Conservation (phyloP, 345 rosid species). For the Nasturtium officinale region DNA sequence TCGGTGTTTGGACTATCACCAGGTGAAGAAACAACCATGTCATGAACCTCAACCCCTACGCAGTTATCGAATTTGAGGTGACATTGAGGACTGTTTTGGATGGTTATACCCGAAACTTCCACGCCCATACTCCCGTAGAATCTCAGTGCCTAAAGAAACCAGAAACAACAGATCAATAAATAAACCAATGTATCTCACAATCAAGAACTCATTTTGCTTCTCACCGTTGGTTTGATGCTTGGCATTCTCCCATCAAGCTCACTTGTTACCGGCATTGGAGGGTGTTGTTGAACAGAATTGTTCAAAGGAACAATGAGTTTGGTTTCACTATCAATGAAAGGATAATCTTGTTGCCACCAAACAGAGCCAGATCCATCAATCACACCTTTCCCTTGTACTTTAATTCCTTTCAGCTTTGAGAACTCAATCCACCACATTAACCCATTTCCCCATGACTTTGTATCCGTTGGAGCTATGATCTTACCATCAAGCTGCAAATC, state of each 20-base stretch:
- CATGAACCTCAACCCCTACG: conserved; percentile 77
- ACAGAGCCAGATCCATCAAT: conserved; percentile 95
- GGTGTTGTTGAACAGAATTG: conserved; percentile 50
- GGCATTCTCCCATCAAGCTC: conserved; percentile 73
- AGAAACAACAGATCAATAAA: conserved; percentile 26
- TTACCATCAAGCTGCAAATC: conserved; percentile 82
- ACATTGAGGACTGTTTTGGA: conserved; percentile 96
- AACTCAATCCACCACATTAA: conserved; percentile 84
- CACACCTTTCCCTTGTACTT: conserved; percentile 77
- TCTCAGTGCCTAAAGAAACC: conserved; percentile 70
- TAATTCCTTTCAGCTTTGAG: conserved; percentile 79
- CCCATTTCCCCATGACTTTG: conserved; percentile 74
- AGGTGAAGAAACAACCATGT: conserved; percentile 68
- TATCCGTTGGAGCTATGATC: conserved; percentile 72
- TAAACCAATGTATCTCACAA: background rate
- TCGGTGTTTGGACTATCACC: conserved; percentile 98
- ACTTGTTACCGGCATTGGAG: conserved; percentile 71
- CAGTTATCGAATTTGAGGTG: conserved; percentile 97
- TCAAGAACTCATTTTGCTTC: conserved; percentile 2
- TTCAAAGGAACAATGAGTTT: conserved; percentile 66
- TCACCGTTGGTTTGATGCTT: conserved; percentile 86
- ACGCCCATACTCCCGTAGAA: conserved; percentile 87
- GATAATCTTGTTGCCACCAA: conserved; percentile 87
- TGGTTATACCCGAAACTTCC: conserved; percentile 83
- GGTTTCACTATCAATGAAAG: conserved; percentile 57